These are phyloP conservation scores for Nakataea oryzae DNA, from an alignment of 2,329 filamentous ascomycete species.

Conservation along the genomic window DNA sequence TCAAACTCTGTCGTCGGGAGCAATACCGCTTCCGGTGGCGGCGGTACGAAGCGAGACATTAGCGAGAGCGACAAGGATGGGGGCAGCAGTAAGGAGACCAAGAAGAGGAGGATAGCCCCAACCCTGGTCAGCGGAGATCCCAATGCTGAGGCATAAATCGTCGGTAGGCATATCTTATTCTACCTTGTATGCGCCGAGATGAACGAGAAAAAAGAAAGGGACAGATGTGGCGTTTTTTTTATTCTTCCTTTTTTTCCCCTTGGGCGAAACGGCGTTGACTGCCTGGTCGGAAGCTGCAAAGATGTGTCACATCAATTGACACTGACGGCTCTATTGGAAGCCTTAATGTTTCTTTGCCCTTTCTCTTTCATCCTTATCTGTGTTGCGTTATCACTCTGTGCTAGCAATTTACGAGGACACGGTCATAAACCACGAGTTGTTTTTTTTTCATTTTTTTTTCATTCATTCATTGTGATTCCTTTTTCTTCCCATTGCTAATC, in stretches of 20 bases:
- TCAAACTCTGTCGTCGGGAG: slow-evolving; percentile 43
- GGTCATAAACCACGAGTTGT: background rate
- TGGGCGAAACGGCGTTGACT: background rate
- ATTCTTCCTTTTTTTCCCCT: background rate
- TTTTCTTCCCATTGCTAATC: too few relatives aligned
- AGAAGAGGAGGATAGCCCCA: slow-evolving; percentile 62
- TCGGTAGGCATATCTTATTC: background rate
- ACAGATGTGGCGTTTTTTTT: background rate
- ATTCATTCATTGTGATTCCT: too few relatives aligned
- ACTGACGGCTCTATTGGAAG: background rate
- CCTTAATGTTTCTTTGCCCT: background rate
- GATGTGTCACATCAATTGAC: background rate
- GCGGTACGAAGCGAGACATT: slow-evolving; percentile 45
- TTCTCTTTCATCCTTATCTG: background rate
- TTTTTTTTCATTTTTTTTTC: too few relatives aligned
- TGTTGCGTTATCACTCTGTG: background rate
- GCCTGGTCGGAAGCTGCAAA: background rate
- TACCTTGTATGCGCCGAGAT: background rate
- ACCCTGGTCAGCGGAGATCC: slow-evolving; percentile 36
- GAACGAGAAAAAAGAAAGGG: background rate
- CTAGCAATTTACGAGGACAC: too few relatives aligned
- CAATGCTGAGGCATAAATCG: background rate
- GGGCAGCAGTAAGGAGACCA: slow-evolving; percentile 36
- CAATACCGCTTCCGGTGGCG: slow-evolving; percentile 28
- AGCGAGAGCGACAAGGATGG: slow-evolving; percentile 44